Percentiles rank a stretch among this genome's conserved stretches.
Conservation (phyloP, 1,284 basidiomycete species). For the Ceratobasidium sp. region DNA sequence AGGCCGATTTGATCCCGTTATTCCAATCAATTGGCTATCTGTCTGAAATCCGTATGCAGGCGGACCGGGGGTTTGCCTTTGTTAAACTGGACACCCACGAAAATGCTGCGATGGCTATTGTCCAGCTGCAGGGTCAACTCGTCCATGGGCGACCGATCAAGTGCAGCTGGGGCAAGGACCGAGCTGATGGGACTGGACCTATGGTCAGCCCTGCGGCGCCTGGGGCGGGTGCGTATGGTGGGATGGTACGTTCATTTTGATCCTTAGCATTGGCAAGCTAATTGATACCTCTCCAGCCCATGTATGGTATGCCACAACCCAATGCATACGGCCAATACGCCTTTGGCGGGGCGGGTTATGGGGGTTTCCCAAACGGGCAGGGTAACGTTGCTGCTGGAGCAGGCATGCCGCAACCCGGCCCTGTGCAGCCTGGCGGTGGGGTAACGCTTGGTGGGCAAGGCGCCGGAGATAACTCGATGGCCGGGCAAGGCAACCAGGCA, state of each 20-base stretch:
- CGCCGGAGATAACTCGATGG: slow-evolving; percentile 52
- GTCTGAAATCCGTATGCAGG: slow-evolving; percentile 97
- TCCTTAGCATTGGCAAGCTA: not conserved
- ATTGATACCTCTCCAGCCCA: slow-evolving; percentile 62
- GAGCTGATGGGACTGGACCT: slow-evolving; percentile 71
- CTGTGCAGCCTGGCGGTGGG: slow-evolving; percentile 64
- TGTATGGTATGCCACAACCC: slow-evolving; percentile 88
- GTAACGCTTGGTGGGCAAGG: slow-evolving; percentile 54
- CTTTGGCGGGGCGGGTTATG: slow-evolving; percentile 69
- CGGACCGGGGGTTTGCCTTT: slow-evolving; percentile 97
- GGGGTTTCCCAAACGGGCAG: slow-evolving; percentile 69
- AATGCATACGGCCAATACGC: slow-evolving; percentile 82
- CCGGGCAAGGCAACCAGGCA: slow-evolving; percentile 62
- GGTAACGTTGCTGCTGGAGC: slow-evolving; percentile 53
- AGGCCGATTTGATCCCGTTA: slow-evolving; percentile 93
- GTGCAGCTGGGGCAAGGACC: slow-evolving; percentile 98
- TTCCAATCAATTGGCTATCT: slow-evolving; percentile 98
- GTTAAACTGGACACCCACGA: slow-evolving; percentile 98
- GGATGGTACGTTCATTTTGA: slow-evolving; percentile 65
- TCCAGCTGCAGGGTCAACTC: slow-evolving; percentile 93
- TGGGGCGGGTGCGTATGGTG: slow-evolving; percentile 68
- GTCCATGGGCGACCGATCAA: slow-evolving; percentile 96
- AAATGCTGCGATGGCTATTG: slow-evolving; percentile 96
- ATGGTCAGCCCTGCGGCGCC: slow-evolving; percentile 69
- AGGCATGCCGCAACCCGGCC: slow-evolving; percentile 67